Conservation (phyloP, 805 yeast species). For the Jamesozyma jinghongensis region DNA sequence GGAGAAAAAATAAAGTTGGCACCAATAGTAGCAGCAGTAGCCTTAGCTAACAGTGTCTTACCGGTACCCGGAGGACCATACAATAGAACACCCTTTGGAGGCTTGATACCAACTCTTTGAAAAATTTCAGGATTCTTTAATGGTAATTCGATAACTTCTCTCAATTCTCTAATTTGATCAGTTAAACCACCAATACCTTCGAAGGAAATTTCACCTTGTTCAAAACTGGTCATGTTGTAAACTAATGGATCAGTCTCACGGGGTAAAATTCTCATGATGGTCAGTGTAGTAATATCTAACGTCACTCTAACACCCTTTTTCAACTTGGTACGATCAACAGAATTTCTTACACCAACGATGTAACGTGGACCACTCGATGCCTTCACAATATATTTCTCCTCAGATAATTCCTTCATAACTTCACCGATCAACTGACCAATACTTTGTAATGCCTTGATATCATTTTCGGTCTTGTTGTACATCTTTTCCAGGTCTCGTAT, state of each 20-base stretch:
- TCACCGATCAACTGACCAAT: constrained; percentile 98
- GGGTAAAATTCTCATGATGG: constrained; percentile 94
- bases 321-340: constrained; percentile 72
- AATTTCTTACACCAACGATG: constrained; percentile 93
- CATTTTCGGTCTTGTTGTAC: constrained; percentile 90
- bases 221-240: constrained; percentile 95
- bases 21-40: constrained; percentile 97
- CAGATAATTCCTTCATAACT: constrained; percentile 88
- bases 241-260: constrained; percentile 98
- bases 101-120: constrained; percentile 91
- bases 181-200: constrained; percentile 92
- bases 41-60: constrained; percentile 90
- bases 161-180: constrained; percentile 90
- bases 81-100: constrained; percentile 95
- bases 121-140: constrained; percentile 94
- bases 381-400: constrained; percentile 89
- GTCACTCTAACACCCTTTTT: constrained; percentile 95
- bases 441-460: constrained; percentile 91
- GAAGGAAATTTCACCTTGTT: constrained; percentile 95
- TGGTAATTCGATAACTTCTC: constrained; percentile 96
- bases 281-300: constrained; percentile 92
- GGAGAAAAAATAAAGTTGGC: constrained; percentile 98
- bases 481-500: constrained; percentile 77
- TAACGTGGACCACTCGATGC: constrained; percentile 97
- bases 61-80: constrained; percentile 99